Base-by-base conservation (phyloP, 2,329 filamentous ascomycete genomes). In the Fusarium nodosum region DNA sequence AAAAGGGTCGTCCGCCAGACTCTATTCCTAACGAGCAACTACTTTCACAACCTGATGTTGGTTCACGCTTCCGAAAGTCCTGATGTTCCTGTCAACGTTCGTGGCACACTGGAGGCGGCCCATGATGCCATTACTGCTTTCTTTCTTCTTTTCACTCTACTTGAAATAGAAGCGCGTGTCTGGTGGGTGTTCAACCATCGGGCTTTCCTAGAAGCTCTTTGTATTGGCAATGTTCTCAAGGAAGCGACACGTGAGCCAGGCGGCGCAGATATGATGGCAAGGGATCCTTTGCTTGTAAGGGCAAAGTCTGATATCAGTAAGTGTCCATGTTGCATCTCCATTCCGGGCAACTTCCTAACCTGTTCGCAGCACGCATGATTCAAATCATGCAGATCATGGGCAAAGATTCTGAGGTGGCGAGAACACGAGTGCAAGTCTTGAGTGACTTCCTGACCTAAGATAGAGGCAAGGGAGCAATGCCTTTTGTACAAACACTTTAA, bases 131-230 rank as follows among this genome's bases (percentile, higher is more conserved):
- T 95, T 47, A 86, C 85, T 45, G 84, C 91, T 2, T 95, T 94
- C 76, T 94, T 94, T 77, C 84, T 93, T 60, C 84, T 94, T 9
- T 92, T 90, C 79, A 83, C 82, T 38, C 80, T 93, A 15, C 89
- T 94, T 66, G 88, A 90, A 70, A 82, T 83, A 18, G 92, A 95
- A 80, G 91, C 91, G 2, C 86, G 89, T 16, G 91, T 94, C 1
- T 94, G 92, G 92, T 95, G 92, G 92, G 91, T 93, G 1, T 93
- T 94, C 71, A 92, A 93, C 76, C 92, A 94, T 76, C 83, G 92
- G 2, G 92, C 92, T 0, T 94, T 94, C 75, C 84, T 94, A 54
- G 92, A 94, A 81, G 90, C 90, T 33, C 77, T 90, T 75, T 92
- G 88, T 79, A 92, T 91, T 48, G 87, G 87, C 24, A 86, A 85